These are phyloP conservation scores for Cucurbita pepo DNA, from an alignment of 306 rosid genomes.

Conservation along the genomic window DNA sequence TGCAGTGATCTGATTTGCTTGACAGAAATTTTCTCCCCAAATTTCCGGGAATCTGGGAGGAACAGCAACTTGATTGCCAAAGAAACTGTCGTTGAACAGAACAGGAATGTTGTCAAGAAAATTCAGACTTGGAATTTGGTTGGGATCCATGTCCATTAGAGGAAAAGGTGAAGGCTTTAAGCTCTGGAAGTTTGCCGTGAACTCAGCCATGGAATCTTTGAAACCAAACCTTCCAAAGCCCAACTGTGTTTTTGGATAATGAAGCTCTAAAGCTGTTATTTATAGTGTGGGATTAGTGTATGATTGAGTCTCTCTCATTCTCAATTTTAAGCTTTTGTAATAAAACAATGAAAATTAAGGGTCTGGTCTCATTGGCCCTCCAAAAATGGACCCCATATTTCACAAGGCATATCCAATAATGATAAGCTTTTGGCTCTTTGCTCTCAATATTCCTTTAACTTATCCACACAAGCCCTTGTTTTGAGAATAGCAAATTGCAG, in stretches of 20 bases:
- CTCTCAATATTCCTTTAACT: not conserved
- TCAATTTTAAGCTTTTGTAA: not conserved
- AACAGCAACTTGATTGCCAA: constrained; percentile 22
- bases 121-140: constrained; percentile 20
- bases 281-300: constrained; percentile 1
- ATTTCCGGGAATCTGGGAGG: constrained; percentile 31
- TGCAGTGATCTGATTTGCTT: constrained; percentile 9
- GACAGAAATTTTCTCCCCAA: constrained; percentile 27
- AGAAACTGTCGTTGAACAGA: constrained; percentile 33
- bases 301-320: not conserved
- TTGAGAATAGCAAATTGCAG: not conserved
- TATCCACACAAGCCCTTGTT: not conserved
- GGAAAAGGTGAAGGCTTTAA: constrained; percentile 42
- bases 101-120: constrained; percentile 36
- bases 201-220: constrained; percentile 51
- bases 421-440: not conserved
- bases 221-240: not conserved
- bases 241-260: constrained; percentile 4
- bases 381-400: constrained; percentile 1
- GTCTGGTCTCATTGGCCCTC: not conserved
- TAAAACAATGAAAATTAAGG: not conserved
- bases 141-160: constrained; percentile 46
- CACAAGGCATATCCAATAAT: constrained; percentile 1
- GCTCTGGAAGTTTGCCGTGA: constrained; percentile 41
- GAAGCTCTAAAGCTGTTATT: not conserved